A percentile compares a stretch with the other conserved stretches of the same genome.
Evolutionary conservation across 2,329 filamentous ascomycete species (phyloP).

Genomic region (Amauroascus verrucosus): DNA sequence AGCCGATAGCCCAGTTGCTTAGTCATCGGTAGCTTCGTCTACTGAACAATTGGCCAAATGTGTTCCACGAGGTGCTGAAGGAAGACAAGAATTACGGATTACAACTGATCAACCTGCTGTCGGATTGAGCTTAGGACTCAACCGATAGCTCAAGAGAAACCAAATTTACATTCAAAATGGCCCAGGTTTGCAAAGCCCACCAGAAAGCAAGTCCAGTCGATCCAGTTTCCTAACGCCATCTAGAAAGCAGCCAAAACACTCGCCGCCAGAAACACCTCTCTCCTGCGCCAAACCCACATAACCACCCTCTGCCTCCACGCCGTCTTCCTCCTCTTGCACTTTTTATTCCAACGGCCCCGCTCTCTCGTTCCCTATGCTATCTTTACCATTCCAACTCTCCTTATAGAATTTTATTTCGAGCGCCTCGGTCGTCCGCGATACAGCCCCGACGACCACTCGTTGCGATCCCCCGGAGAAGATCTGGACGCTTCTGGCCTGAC

Average conservation of each 20-base stretch:
- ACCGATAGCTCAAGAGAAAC: not conserved
- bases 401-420: conserved; percentile 80
- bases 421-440: conserved; percentile 68
- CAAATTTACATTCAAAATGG: conserved; percentile 15
- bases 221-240: not conserved
- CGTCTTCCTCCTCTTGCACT: conserved; percentile 63
- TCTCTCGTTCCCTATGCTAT: conserved; percentile 58
- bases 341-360: conserved; percentile 52
- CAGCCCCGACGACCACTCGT: conserved; percentile 51
- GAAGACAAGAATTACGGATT: too few relatives aligned
- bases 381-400: conserved; percentile 61
- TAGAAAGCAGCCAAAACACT: conserved; percentile 48
- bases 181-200: conserved; percentile 15
- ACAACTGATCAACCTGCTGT: too few relatives aligned
- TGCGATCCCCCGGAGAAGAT: conserved; percentile 75
- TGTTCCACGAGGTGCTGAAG: too few relatives aligned
- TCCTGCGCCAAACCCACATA: conserved; percentile 72
- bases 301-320: conserved; percentile 61
- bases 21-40: too few relatives aligned
- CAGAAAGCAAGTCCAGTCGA: not conserved
- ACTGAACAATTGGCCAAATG: too few relatives aligned
- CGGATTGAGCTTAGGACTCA: not conserved
- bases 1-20: too few relatives aligned
- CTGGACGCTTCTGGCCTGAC: conserved; percentile 78
- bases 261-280: conserved; percentile 66